Base-by-base conservation (phyloP, 305 asterid species). In the Fraxinus albicans region DNA sequence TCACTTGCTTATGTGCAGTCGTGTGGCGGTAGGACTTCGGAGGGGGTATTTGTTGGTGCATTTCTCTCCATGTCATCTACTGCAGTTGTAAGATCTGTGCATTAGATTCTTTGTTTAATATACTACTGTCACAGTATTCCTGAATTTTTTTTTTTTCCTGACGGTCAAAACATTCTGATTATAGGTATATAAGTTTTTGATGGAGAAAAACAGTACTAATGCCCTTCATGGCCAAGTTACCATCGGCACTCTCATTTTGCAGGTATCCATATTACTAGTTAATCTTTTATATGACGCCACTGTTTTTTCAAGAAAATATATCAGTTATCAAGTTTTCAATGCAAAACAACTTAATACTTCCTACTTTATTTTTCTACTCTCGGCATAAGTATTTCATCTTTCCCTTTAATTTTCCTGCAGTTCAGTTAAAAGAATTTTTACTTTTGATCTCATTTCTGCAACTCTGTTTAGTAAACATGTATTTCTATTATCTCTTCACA, bases 1-100 rank as follows among this genome's bases (percentile, higher is more conserved):
- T 80, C 78, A 72, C 82, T 81, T 83, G 78, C 69, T 86, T 83
- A 73, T 75, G 77, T 88, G 91, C 92, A 97, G 99, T 90, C 93
- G 82, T 95, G 99, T 84, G 99, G 99, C n/a, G 99, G 96, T 84
- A 89, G 92, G 89, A 82, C 95, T 86, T 97, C 99, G 6, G 99
- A 97, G 89, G 99, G 99, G 65, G 92, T 97, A 44, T 97, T 97
- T 87, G 91, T 97, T 21, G 99, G 99, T 55, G 94, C 95, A 47
- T 95, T 97, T 86, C 97, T 97, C 79, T 97, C 99, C 38, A 97
- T 97, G 99, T 97, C 99, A 83, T 97, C 99, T 55, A 97, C 99
- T 31, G 99, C 99, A 55, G 99, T 97, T 94, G 99, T 97, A 94
- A 90, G 83, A 82, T 85, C 76, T 50, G 25, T 5, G 35, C 81